Evolutionary conservation across 352 stramenopile genomes (phyloP).

Genomic region (Phytophthora fragariae): DNA sequence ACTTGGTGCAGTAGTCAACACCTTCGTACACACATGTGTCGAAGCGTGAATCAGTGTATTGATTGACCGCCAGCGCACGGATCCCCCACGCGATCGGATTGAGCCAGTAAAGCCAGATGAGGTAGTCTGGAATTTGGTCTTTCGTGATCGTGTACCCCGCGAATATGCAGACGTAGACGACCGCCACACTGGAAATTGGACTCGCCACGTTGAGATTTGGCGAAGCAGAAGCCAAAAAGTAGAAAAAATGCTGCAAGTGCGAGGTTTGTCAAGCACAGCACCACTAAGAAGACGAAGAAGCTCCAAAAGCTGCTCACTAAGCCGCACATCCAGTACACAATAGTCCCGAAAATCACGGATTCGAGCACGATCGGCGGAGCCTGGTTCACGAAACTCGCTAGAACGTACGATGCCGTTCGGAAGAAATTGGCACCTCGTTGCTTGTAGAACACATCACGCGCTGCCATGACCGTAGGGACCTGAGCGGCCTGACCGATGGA

Average conservation of each 20-base stretch:
- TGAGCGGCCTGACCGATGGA: too few species aligned
- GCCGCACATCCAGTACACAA: constrained; percentile 79
- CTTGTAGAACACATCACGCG: constrained; percentile 48
- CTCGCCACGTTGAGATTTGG: constrained; percentile 47
- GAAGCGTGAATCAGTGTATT: constrained; percentile 33
- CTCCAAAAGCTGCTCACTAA: constrained; percentile 26
- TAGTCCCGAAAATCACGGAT: constrained; percentile 64
- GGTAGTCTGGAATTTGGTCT: constrained; percentile 36
- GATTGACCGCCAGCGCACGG: constrained; percentile 34
- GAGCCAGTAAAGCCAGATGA: constrained; percentile 52
- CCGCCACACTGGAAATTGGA: constrained; percentile 38
- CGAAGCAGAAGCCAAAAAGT: constrained; percentile 28
- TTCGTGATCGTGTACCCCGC: constrained; percentile 44
- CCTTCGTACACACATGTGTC: constrained; percentile 27
- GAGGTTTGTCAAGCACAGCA: constrained; percentile 64
- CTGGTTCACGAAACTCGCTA: constrained; percentile 9
- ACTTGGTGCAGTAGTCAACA: constrained; percentile 37
- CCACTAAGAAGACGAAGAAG: constrained; percentile 39
- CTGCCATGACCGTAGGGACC: too few species aligned
- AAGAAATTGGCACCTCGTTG: constrained; percentile 29
- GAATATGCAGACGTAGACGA: constrained; percentile 45
- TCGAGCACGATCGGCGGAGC: constrained; percentile 3
- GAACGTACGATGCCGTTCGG: constrained; percentile 14
- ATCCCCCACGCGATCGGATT: constrained; percentile 53
- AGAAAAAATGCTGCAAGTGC: constrained; percentile 40